These are phyloP conservation scores for Aphanomyces astaci DNA, from an alignment of 352 stramenopile genomes.

Conservation along the genomic window DNA sequence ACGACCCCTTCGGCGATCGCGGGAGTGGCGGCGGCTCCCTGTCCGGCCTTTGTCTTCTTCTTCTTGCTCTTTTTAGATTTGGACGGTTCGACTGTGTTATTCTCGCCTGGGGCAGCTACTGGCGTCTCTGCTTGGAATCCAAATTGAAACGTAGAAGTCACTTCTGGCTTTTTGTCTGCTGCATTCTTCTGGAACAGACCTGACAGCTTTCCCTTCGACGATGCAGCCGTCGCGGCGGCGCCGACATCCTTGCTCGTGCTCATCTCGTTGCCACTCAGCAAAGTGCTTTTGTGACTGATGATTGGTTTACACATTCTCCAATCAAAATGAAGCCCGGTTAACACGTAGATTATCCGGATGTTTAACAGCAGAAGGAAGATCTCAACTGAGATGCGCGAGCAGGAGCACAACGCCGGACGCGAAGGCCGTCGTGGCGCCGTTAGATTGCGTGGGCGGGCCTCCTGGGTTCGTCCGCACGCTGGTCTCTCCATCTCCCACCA, in stretches of 20 bases:
- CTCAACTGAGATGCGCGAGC: not conserved
- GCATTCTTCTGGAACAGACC: constrained; percentile 18
- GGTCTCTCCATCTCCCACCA: no score
- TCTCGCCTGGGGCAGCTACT: not conserved
- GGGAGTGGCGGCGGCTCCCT: not conserved
- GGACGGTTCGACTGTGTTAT: not conserved
- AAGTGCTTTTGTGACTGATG: not conserved
- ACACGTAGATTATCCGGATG: not conserved
- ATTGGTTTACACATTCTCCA: not conserved
- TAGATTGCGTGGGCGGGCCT: no score
- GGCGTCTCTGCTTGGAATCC: not conserved
- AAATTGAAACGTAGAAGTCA: constrained; percentile 1
- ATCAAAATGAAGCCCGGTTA: not conserved
- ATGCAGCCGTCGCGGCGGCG: not conserved
- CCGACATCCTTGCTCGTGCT: not conserved
- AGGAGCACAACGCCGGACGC: no score
- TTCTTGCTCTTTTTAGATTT: not conserved
- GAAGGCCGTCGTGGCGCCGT: no score
- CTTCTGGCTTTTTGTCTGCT: not conserved
- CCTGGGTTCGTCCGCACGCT: no score
- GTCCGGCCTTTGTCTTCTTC: not conserved
- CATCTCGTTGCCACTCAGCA: not conserved
- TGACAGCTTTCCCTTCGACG: not conserved
- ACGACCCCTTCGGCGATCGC: no score
- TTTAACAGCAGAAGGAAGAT: not conserved